Conservation (phyloP, 108 stramenopile genomes). For the Chaetoceros tenuissimus region DNA sequence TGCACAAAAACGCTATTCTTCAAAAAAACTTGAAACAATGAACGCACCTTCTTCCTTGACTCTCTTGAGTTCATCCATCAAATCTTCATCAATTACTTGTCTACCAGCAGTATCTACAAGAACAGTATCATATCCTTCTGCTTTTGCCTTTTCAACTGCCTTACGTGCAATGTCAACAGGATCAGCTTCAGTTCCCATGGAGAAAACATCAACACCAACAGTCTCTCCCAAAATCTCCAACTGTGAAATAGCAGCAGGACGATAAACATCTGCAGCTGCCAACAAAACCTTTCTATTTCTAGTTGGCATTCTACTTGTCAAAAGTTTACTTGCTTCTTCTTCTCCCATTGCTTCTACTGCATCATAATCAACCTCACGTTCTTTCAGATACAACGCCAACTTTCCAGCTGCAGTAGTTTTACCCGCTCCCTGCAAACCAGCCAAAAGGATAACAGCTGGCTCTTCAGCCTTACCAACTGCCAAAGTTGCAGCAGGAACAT, state of each 20-base stretch:
- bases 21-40: no score
- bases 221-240: slow-evolving; percentile 76
- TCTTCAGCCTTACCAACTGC: slow-evolving; percentile 34
- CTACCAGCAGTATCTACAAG: slow-evolving; percentile 96
- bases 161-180: slow-evolving; percentile 83
- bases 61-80: slow-evolving; percentile 86
- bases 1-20: no score
- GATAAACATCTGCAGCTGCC: slow-evolving; percentile 92
- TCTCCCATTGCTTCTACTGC: slow-evolving; percentile 22
- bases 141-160: slow-evolving; percentile 71
- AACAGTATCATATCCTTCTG: slow-evolving; percentile 84
- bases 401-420: slow-evolving; percentile 94
- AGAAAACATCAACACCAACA: slow-evolving; percentile 79
- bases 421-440: slow-evolving; percentile 94
- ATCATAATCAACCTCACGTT: slow-evolving; percentile 69
- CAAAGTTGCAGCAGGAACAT: slow-evolving; percentile 51
- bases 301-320: slow-evolving; percentile 54
- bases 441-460: slow-evolving; percentile 86
- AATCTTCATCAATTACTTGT: slow-evolving; percentile 86
- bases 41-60: slow-evolving; percentile 58
- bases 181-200: slow-evolving; percentile 62
- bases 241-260: slow-evolving; percentile 94
- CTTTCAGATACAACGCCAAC: slow-evolving; percentile 79
- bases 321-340: slow-evolving; percentile 27
- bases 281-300: slow-evolving; percentile 77